Conservation (phyloP, 2,329 filamentous ascomycete species). For the Fusarium piperis region DNA sequence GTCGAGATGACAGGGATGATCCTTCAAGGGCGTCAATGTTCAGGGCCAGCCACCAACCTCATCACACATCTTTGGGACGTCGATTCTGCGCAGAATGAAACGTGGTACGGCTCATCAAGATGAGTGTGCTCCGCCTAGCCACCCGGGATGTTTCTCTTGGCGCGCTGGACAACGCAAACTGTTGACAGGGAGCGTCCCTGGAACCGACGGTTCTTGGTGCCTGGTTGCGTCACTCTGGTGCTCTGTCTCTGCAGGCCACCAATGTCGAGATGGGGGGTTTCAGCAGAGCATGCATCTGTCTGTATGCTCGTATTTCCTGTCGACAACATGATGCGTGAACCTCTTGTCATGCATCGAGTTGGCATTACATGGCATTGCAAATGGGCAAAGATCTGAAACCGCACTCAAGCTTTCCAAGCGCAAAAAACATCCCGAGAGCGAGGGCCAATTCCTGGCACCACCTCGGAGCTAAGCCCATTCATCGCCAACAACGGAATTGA, state of each 20-base stretch:
- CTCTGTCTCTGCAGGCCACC: background rate
- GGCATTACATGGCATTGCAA: background rate
- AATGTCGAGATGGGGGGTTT: background rate
- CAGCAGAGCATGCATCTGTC: background rate
- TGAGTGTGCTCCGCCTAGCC: background rate
- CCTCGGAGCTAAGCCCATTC: background rate
- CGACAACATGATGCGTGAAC: background rate
- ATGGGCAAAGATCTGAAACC: background rate
- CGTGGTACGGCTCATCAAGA: no score
- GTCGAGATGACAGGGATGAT: background rate
- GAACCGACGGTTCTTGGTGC: background rate
- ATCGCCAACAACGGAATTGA: background rate
- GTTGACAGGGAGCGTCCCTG: background rate
- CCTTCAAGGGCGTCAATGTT: slow-evolving; percentile 24
- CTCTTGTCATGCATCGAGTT: background rate
- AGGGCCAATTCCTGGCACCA: slow-evolving; percentile 27
- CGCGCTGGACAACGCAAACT: background rate
- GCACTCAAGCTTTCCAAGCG: slow-evolving; percentile 2
- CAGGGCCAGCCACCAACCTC: slow-evolving; percentile 29
- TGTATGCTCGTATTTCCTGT: background rate
- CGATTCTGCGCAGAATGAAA: background rate
- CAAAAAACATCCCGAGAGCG: slow-evolving; percentile 27
- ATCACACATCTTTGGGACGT: background rate
- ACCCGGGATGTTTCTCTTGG: slow-evolving; percentile 3
- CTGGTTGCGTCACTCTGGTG: slow-evolving; percentile 1